Evolutionary conservation across 805 yeast species (phyloP), one percentile per base, ranked within the genome.

Genomic region (Starmerella floricola): DNA sequence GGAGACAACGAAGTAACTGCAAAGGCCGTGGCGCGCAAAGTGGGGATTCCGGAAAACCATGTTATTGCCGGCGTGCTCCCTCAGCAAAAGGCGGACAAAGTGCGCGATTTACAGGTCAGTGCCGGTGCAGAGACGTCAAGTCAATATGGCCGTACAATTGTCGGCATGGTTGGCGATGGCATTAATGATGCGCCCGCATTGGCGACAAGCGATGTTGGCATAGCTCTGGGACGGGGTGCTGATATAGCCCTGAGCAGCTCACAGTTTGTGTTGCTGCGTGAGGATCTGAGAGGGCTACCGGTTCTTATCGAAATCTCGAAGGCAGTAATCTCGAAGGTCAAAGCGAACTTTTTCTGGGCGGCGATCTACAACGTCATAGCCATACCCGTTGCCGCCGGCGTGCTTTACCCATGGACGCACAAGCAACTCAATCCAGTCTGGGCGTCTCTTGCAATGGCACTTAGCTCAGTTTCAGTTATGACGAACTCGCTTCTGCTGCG

Each of bases 301-400:
- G 71, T 75, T 0, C 61, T 81, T 30, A 56, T 81, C 24, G 81
- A 79, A 44, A 72, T 88, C 11, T 76, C 94, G 0, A 64, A 67
- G 34, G 70, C 68, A 27, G 85, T 95, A 0, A 79, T 87, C 58
- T 60, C 61, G 28, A 72, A 85, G 48, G 82, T 88, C 49, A 81
- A 79, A 56, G 56, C 78, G 61, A 91, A 91, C 59, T 83, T 88
- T 52, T 59, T 81, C 43, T 82, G 95, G 80, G 95, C 97, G 1
- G 72, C 79, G 8, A 64, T 85, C 33, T 88, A 88, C 62, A 88
- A 88, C 55, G 32, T 81, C 15, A 64, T 82, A 23, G 88, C 91
- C 79, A 69, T 88, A 28, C 98, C 97, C 2, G 71, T 88, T 51
- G 95, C 97, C 0, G 88, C 93, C 78, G 96, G 96, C 1, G 72